phyloP scores from a whole-genome alignment of 1,139 yeast genomes.

The Maudiozyma humilis region DNA sequence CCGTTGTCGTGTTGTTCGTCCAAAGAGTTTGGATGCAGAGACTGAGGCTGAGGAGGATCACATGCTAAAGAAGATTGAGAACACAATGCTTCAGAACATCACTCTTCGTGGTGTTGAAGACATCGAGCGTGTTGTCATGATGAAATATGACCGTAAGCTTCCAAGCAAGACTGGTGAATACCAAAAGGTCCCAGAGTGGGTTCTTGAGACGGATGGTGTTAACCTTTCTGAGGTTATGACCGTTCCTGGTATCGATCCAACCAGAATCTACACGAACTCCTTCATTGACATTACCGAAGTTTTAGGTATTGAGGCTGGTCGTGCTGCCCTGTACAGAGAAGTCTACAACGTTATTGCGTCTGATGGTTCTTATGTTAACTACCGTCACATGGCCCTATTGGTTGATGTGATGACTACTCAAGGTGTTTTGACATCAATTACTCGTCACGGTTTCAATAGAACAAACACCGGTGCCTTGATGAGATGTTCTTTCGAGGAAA shows the following conservation, averaged over 20 bases:
- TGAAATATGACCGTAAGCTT: slow-evolving; percentile 77
- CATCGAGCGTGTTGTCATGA: slow-evolving; percentile 72
- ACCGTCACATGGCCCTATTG: slow-evolving; percentile 93
- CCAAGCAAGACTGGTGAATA: slow-evolving; percentile 83
- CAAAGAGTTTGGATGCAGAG: slow-evolving; percentile 86
- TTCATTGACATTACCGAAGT: slow-evolving; percentile 93
- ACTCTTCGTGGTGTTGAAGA: slow-evolving; percentile 95
- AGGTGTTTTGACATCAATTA: slow-evolving; percentile 97
- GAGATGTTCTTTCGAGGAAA: slow-evolving; percentile 99
- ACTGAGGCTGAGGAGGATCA: slow-evolving; percentile 96
- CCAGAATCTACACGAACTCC: slow-evolving; percentile 88
- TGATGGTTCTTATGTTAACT: slow-evolving; percentile 98
- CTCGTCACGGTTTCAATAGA: slow-evolving; percentile 99
- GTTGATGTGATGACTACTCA: slow-evolving; percentile 98
- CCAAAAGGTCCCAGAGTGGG: slow-evolving; percentile 91
- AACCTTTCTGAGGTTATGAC: slow-evolving; percentile 92
- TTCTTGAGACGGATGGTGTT: slow-evolving; percentile 96
- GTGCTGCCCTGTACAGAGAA: slow-evolving; percentile 88
- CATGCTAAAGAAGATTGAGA: slow-evolving; percentile 88
- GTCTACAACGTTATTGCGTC: slow-evolving; percentile 95
- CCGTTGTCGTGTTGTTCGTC: slow-evolving; percentile 97
- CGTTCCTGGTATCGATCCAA: slow-evolving; percentile 87
- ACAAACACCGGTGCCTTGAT: slow-evolving; percentile 97
- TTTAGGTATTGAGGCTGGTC: slow-evolving; percentile 96
- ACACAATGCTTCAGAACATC: slow-evolving; percentile 91